phyloP scores from a whole-genome alignment of 257 asterid species.

The Solanum chilense region DNA sequence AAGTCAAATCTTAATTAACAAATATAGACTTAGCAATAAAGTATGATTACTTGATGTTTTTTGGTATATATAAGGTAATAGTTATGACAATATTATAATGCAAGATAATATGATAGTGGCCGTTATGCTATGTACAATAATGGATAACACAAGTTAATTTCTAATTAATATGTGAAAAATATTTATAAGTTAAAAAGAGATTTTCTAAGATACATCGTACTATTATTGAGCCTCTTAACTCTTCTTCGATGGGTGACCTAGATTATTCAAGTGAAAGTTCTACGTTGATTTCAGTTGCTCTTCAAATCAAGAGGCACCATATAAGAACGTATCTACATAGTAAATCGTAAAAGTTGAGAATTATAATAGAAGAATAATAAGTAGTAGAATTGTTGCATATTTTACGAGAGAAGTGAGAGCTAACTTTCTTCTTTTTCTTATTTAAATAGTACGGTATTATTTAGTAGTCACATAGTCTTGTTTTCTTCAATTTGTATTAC shows the following conservation, averaged over 20 bases:
- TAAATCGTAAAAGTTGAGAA: rapidly evolving
- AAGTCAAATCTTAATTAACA: neutral
- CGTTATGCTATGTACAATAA: neutral
- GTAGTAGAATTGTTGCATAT: neutral
- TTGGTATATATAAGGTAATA: neutral
- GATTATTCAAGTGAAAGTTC: too few species aligned
- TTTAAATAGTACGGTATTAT: neutral
- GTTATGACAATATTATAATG: neutral
- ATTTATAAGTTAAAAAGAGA: neutral
- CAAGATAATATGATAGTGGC: neutral
- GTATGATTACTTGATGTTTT: neutral
- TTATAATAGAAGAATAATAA: too few species aligned
- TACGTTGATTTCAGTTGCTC: too few species aligned
- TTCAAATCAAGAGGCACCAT: too few species aligned
- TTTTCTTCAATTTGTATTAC: too few species aligned
- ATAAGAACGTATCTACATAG: too few species aligned
- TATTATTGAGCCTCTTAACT: too few species aligned
- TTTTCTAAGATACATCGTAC: neutral
- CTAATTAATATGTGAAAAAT: neutral
- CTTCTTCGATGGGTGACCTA: too few species aligned
- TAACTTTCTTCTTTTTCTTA: neutral
- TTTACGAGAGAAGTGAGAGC: neutral
- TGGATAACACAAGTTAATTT: neutral
- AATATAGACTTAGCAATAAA: neutral
- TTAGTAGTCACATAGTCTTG: too few species aligned